A percentile compares a stretch with the other conserved stretches of the same genome.
Conservation (phyloP, 345 rosid species). For the Nephelium lappaceum region DNA sequence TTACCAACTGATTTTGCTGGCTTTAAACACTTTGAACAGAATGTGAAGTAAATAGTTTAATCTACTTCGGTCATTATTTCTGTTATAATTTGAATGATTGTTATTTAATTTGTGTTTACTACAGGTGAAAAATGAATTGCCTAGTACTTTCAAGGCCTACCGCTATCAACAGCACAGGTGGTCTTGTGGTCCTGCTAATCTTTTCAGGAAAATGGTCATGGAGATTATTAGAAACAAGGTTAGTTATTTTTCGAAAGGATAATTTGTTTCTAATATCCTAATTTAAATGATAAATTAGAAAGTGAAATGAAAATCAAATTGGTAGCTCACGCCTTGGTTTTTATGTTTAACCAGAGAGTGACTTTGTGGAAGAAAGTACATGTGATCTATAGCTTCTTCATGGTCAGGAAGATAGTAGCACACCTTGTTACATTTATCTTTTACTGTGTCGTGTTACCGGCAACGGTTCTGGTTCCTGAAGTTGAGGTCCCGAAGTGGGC, state of each 20-base stretch:
- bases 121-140: constrained; percentile 94
- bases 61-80: too few species aligned
- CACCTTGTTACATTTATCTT: constrained; percentile 83
- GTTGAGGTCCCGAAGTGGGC: constrained; percentile 91
- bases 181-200: constrained; percentile 99
- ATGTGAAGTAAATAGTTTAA: too few species aligned
- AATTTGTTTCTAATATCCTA: too few species aligned
- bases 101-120: not conserved
- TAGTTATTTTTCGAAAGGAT: not conserved
- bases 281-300: not conserved
- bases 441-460: constrained; percentile 85
- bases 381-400: constrained; percentile 90
- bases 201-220: constrained; percentile 84
- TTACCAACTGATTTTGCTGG: too few species aligned
- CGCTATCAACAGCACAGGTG: constrained; percentile 94
- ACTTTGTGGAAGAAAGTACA: constrained; percentile 85
- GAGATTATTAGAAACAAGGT: constrained; percentile 85
- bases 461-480: constrained; percentile 94
- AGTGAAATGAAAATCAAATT: not conserved
- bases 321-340: not conserved
- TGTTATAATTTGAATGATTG: not conserved
- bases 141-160: constrained; percentile 92
- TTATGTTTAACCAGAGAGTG: constrained; percentile 64
- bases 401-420: constrained; percentile 84
- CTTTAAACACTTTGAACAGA: too few species aligned